A percentile compares a stretch with the other conserved stretches of the same genome.
Evolutionary conservation across 805 yeast species (phyloP).

Genomic region (Clavispora carvajalis): DNA sequence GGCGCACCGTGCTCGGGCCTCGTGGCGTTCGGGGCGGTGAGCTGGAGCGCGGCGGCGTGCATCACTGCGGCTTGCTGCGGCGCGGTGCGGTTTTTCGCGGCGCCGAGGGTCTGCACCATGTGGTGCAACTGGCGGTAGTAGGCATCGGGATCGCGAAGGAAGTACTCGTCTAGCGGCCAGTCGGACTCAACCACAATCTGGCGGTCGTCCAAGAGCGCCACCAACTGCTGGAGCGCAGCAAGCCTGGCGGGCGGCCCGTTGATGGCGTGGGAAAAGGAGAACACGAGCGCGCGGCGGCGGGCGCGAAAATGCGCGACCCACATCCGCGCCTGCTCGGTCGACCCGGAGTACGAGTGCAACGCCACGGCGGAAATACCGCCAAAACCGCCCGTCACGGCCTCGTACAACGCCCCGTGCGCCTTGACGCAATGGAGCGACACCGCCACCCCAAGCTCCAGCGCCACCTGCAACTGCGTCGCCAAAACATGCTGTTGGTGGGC

Average conservation of each 20-base stretch:
- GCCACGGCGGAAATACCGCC: slow-evolving; percentile 40
- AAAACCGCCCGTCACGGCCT: slow-evolving; percentile 25
- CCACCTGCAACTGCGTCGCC: slow-evolving; percentile 46
- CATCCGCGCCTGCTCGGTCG: slow-evolving; percentile 56
- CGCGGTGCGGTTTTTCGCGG: not conserved
- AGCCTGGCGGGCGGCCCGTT: slow-evolving; percentile 33
- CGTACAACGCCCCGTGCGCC: slow-evolving; percentile 60
- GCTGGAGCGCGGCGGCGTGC: not conserved
- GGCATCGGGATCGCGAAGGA: slow-evolving; percentile 2
- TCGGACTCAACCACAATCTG: slow-evolving; percentile 36
- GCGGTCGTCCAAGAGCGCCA: slow-evolving; percentile 11
- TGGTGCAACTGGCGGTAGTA: slow-evolving; percentile 3
- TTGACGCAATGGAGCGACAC: slow-evolving; percentile 84
- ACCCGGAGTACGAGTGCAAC: slow-evolving; percentile 85
- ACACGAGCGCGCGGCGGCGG: slow-evolving; percentile 28
- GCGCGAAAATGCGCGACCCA: slow-evolving; percentile 37
- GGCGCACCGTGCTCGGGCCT: too few species aligned
- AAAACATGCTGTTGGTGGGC: slow-evolving; percentile 63
- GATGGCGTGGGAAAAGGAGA: slow-evolving; percentile 52
- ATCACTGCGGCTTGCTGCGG: not conserved
- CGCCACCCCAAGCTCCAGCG: slow-evolving; percentile 42
- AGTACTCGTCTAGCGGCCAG: slow-evolving; percentile 23
- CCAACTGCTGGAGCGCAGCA: slow-evolving; percentile 16
- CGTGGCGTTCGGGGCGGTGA: too few species aligned
- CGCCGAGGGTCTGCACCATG: not conserved